Percentiles rank a stretch among this genome's conserved stretches.
Evolutionary conservation across 1,139 yeast species (phyloP).

Genomic region (Geotrichum siamense): DNA sequence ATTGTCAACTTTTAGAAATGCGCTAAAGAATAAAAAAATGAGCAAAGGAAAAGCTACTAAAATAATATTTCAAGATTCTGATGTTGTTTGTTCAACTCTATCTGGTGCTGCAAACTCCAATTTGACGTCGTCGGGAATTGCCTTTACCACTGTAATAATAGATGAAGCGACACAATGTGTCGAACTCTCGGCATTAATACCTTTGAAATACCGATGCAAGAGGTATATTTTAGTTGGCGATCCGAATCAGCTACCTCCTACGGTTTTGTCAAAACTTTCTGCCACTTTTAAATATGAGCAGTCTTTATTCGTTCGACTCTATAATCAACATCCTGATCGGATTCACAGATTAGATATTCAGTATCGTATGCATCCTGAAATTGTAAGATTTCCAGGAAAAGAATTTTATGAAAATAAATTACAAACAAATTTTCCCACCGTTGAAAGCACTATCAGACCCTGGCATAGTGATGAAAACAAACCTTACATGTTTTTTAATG

Average conservation of each 20-base stretch:
- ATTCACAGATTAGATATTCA: conserved; percentile 84
- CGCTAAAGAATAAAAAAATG: conserved; percentile 71
- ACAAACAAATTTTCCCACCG: conserved; percentile 56
- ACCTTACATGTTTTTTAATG: conserved; percentile 78
- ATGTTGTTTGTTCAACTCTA: conserved; percentile 83
- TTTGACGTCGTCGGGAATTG: conserved; percentile 62
- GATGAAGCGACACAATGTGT: conserved; percentile 99
- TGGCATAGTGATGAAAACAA: conserved; percentile 65
- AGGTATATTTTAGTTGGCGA: conserved; percentile 98
- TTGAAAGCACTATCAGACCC: conserved; percentile 47
- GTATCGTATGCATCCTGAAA: conserved; percentile 95
- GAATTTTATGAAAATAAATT: conserved; percentile 73
- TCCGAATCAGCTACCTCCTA: conserved; percentile 97
- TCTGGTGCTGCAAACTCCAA: conserved; percentile 95
- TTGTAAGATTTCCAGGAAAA: conserved; percentile 75
- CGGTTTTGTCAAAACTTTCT: conserved; percentile 90
- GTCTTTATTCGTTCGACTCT: conserved; percentile 92
- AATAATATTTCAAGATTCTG: conserved; percentile 64
- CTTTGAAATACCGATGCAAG: conserved; percentile 84
- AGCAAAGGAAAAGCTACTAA: conserved; percentile 67
- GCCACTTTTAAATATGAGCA: conserved; percentile 76
- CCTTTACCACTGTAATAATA: conserved; percentile 87
- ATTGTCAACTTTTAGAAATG: conserved; percentile 32
- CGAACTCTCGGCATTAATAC: conserved; percentile 86
- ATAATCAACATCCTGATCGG: conserved; percentile 52